These are phyloP conservation scores for Hibiscus tridactylites DNA, from an alignment of 345 rosid genomes.

Conservation along the genomic window DNA sequence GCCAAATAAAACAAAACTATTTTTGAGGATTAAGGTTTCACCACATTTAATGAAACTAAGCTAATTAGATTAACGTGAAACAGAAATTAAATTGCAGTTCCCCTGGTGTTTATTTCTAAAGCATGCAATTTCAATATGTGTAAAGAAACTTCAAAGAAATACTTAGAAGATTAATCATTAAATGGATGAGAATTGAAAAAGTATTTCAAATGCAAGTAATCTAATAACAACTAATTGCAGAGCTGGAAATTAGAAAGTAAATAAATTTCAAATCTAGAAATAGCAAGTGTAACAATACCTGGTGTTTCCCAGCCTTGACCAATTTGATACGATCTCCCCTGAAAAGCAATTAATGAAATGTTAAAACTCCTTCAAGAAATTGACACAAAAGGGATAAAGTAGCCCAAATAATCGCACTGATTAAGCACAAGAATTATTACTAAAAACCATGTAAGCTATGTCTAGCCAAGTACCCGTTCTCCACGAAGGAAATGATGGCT, in stretches of 20 bases:
- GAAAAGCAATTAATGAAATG: constrained; percentile 12
- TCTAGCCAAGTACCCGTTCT: constrained; percentile 62
- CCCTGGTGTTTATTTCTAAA: not conserved
- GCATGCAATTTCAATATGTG: not conserved
- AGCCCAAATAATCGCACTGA: not conserved
- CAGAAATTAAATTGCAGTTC: not conserved
- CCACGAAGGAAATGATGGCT: constrained; percentile 97
- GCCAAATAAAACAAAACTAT: not conserved
- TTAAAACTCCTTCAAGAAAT: not conserved
- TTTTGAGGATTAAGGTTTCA: not conserved
- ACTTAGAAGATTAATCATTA: not conserved
- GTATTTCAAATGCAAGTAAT: not conserved
- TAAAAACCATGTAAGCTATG: constrained; percentile 1
- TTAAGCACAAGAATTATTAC: not conserved
- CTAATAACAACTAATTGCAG: not conserved
- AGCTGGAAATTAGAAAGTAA: not conserved
- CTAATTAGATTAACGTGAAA: not conserved
- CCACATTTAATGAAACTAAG: not conserved
- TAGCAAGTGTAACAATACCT: constrained; percentile 26
- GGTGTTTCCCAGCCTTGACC: constrained; percentile 53
- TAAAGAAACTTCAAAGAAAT: not conserved
- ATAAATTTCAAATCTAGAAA: not conserved
- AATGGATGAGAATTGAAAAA: not conserved
- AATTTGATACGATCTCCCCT: constrained; percentile 46
- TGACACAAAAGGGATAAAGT: constrained; percentile 27